Base-by-base conservation (phyloP, 805 yeast species). In the Metschnikowia lachancei region DNA sequence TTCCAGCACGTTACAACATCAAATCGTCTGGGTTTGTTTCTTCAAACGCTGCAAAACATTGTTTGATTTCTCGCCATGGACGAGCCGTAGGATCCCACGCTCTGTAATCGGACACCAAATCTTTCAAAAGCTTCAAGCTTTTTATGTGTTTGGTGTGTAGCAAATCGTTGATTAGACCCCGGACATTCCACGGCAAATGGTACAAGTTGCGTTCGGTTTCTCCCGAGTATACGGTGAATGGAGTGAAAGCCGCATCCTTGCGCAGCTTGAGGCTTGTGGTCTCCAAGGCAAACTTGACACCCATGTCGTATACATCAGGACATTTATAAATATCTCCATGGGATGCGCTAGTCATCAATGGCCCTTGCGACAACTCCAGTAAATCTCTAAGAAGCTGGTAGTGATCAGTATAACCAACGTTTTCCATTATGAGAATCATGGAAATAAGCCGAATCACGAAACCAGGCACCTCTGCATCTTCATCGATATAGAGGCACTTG, bases 141-240 rank as follows among this genome's bases (percentile, higher is more conserved):
- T 54, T 52, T 11, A 72, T 60, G 50, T 71, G 66, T 43, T 64
- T 64, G 16, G 68, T 55, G 26, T 55, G 51, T 16, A 63, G 46
- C 33, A 72, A 55, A 41, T 70, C 73, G 32, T 71, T 61, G 11
- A 72, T 36, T 32, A 70, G 50, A n/a, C 68, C 67, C 20, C 76
- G 61, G 6, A 68, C 50, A 39, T 62, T 62, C 75, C 75, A 71
- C 3, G 77, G 74, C 18, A 72, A 39, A 33, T 59, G 57, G 47
- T 57, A 66, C 45, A 62, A 46, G 38, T 57, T 61, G 14, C 45
- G 43, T 33, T 53, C 56, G 18, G 30, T 17, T 12, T 45, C 51
- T 9, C 42, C 44, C 9, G 28, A 33, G 26, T 36, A 12, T 14
- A 36, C 26, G 8, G 39, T 28, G 3, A 5, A 4, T 9, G 22